Base-by-base conservation (phyloP, 1,284 basidiomycete species). In the Singerocomus inundabilis region DNA sequence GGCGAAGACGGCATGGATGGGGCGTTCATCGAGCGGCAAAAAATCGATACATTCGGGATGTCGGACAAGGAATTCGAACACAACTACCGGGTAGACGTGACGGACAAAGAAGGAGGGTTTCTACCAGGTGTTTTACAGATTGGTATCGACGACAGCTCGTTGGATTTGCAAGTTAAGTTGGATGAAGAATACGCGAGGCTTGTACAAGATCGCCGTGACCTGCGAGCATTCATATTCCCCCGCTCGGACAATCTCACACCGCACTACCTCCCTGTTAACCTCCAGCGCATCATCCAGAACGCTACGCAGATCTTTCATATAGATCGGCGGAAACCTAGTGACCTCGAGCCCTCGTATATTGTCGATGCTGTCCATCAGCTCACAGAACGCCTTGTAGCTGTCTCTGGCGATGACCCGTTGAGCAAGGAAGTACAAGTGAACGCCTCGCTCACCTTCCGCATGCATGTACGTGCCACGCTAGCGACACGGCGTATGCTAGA, bases 1-100 rank as follows among this genome's bases (percentile, higher is more conserved):
- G 95, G 97, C 39, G 97, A 99, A 69, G 97, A 99, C 63, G 95
- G 97, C 31, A 97, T 99, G 87, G 97, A 99, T 63, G 96, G 93
- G 56, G 93, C 94, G 0, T 95, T 89, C 70, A 98, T 99, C 68
- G 97, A 99, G 76, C 86, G 88, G 57, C 97, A 99, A 72, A 87
- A 81, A 44, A 85, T 98, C 50, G 91, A 97, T 59, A 93, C 91
- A 0, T 93, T 94, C 58, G 84, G 82, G 37, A 76, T 98, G 52
- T 91, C 82, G 60, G 74, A 98, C 69, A 79, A 78, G 52, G 85
- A 91, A 51, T 99, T 98, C 72, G 88, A 93, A 63, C 84, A 88
- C 67, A 86, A 88, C 57, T 99, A 95, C 71, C 86, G 88, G 25
- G 91, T 99, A 41, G 96, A 99, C 61, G 86, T 99, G 26, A 91